Base-by-base conservation (phyloP, 139 green algal species). In the Chlorella ohadii region DNA sequence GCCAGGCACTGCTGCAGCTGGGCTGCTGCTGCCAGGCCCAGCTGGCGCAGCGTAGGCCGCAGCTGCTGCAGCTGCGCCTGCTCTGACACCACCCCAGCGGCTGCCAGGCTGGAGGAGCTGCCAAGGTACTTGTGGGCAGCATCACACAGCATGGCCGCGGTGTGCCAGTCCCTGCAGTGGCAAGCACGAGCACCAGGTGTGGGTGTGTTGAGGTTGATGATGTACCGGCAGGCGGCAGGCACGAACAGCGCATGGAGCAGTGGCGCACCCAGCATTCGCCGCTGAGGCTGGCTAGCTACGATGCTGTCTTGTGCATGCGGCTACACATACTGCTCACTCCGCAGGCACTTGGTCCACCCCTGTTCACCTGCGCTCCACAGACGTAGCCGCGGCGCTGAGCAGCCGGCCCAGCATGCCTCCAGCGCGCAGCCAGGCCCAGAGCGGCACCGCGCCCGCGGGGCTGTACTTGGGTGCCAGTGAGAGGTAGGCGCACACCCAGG, bases 121-220 rank as follows among this genome's bases (percentile, higher is more conserved):
- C 20, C 16, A 15, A 77, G 39, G 70, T 77, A 77, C 70, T 77
- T 77, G 39, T 13, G 3, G 12, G 39, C 70, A 7, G 25, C 56
- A 39, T 77, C 70, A 33, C 39, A 19, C 70, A 77, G 39, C 70
- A 77, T 77, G 70, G 70, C 70, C 4, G 70, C 70, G 3, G 33
- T 47, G 70, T 77, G 70, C 70, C 70, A 77, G 70, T 77, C 70
- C 70, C 70, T 77, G 41, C 70, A 76, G 68, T 3, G 41, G 23
- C 23, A 22, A 13, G 44, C 44, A 55, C 6, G 44, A 11, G 7
- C 44, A 55, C 15, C 19, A 4, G 67, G 67, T 51, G 36, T 20
- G 67, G 44, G 6, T 6, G 7, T 38, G 3, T 7, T 17, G 1
- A 22, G 34, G 11, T 2, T 38, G 64, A n/a, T 28, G n/a, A 17